These are phyloP conservation scores for Boletellus emodensis DNA, from an alignment of 768 basidiomycete genomes.

Conservation along the genomic window DNA sequence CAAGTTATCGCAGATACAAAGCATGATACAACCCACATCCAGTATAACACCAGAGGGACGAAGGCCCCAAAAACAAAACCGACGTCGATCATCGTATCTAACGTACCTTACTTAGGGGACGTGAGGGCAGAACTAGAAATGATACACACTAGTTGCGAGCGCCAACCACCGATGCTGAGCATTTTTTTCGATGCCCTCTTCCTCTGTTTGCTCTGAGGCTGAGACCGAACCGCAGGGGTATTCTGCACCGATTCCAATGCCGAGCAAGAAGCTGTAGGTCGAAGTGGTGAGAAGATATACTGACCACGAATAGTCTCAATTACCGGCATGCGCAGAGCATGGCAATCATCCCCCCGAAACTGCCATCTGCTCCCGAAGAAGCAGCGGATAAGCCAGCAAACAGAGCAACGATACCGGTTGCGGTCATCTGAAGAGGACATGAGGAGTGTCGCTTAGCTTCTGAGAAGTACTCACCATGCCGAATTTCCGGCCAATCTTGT, in stretches of 20 bases:
- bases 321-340: conserved; percentile 81
- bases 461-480: conserved; percentile 60
- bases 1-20: not conserved
- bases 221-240: conserved; percentile 91
- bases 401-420: conserved; percentile 77
- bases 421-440: conserved; percentile 55
- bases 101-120: not conserved
- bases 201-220: conserved; percentile 87
- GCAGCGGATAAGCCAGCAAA: conserved; percentile 84
- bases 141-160: conserved; percentile 74
- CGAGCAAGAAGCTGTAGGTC: conserved; percentile 67
- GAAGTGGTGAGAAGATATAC: not conserved
- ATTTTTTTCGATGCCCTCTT: conserved; percentile 69
- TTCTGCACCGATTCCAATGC: conserved; percentile 84
- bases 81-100: conserved; percentile 82
- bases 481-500: conserved; percentile 82
- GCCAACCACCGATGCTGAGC: conserved; percentile 86
- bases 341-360: conserved; percentile 62
- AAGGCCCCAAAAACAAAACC: conserved; percentile 80
- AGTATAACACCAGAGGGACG: conserved; percentile 79
- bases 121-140: not conserved
- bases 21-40: conserved; percentile 59
- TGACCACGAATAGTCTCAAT: conserved; percentile 8
- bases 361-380: conserved; percentile 72
- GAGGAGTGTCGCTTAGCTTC: conserved; percentile 3